These are phyloP conservation scores for Umbelopsis sp. DNA, from an alignment of 192 early-diverging fungal genomes.

Conservation along the genomic window DNA sequence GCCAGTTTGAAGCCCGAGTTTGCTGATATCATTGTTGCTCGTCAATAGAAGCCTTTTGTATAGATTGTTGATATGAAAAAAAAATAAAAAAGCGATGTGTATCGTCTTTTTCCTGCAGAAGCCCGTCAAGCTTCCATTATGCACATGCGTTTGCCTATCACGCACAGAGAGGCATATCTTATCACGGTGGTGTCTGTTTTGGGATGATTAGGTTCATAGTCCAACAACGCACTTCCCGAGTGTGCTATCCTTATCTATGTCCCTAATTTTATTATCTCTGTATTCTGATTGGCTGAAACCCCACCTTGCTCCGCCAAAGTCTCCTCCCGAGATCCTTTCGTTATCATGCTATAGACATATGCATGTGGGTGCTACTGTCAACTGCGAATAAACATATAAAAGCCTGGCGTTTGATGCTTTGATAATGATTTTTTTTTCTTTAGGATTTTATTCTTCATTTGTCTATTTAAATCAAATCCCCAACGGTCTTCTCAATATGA, in stretches of 20 bases:
- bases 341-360: not conserved
- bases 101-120: too few relatives aligned
- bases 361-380: not conserved
- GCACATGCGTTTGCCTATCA: slow-evolving; percentile 15
- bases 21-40: slow-evolving; percentile 63
- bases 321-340: slow-evolving; percentile 10
- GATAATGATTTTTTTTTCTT: too few relatives aligned
- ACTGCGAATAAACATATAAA: not conserved
- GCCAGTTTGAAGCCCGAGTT: slow-evolving; percentile 95
- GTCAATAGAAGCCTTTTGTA: slow-evolving; percentile 18
- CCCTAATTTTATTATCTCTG: slow-evolving; percentile 1
- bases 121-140: not conserved
- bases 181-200: slow-evolving; percentile 14
- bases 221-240: not conserved
- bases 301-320: not conserved
- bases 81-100: too few relatives aligned
- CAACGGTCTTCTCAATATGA: not conserved
- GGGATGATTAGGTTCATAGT: not conserved
- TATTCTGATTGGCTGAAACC: slow-evolving; percentile 1
- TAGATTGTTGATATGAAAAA: too few relatives aligned
- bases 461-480: not conserved
- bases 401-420: too few relatives aligned
- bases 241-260: not conserved
- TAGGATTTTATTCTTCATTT: not conserved
- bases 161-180: slow-evolving; percentile 9